Evolutionary conservation across 805 yeast genomes (phyloP).

Genomic region (Dipodascus geniculatus): DNA sequence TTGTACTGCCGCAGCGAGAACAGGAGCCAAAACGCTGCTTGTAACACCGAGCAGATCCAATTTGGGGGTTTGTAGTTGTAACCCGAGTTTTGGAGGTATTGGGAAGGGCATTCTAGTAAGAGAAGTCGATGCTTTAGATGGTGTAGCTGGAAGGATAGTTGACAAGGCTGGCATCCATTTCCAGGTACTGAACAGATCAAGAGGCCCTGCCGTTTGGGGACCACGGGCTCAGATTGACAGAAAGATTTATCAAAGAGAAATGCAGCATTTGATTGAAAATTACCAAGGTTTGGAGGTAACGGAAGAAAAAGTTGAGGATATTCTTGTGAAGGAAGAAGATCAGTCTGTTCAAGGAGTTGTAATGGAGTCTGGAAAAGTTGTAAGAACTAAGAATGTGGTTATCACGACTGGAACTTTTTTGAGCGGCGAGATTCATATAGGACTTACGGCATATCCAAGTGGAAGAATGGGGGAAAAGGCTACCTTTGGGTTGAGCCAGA

Average conservation of each 20-base stretch:
- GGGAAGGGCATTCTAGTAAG: conserved; percentile 89
- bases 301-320: conserved; percentile 76
- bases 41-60: conserved; percentile 66
- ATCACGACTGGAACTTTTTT: conserved; percentile 94
- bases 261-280: conserved; percentile 54
- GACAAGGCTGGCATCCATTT: conserved; percentile 91
- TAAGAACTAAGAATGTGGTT: conserved; percentile 58
- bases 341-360: conserved; percentile 60
- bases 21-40: conserved; percentile 59
- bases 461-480: conserved; percentile 93
- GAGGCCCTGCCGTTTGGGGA: conserved; percentile 98
- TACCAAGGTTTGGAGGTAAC: conserved; percentile 42
- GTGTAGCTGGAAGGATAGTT: conserved; percentile 75
- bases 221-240: conserved; percentile 96
- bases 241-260: conserved; percentile 57
- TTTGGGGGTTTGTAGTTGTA: conserved; percentile 92
- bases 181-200: conserved; percentile 70
- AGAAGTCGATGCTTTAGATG: conserved; percentile 95
- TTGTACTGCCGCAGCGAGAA: conserved; percentile 80
- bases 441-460: conserved; percentile 66
- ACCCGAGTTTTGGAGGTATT: conserved; percentile 97
- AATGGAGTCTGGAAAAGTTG: conserved; percentile 50
- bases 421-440: conserved; percentile 91
- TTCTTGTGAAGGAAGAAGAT: conserved; percentile 42
- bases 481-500: conserved; percentile 76